A percentile compares a stretch with the other conserved stretches of the same genome.
Conservation (phyloP, 768 basidiomycete genomes). For the Kwoniella dejecticola region DNA sequence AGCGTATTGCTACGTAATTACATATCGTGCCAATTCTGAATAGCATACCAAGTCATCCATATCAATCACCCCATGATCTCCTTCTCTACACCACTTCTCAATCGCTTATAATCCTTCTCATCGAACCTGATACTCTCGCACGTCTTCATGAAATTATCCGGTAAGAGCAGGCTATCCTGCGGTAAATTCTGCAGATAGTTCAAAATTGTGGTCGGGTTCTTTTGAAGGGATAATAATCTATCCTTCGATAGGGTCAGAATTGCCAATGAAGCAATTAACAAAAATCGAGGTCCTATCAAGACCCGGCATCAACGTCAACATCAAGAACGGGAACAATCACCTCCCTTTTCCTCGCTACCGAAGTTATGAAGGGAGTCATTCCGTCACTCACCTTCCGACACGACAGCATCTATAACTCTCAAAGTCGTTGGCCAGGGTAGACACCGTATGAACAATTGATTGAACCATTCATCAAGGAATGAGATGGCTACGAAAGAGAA, state of each 20-base stretch:
- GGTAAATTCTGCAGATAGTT: conserved; percentile 40
- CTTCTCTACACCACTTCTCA: conserved; percentile 44
- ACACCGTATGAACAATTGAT: conserved; percentile 44
- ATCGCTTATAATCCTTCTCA: conserved; percentile 43
- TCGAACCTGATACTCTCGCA: conserved; percentile 42
- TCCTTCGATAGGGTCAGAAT: conserved; percentile 45
- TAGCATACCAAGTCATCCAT: too few relatives aligned
- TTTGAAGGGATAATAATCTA: conserved; percentile 35
- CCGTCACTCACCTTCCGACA: conserved; percentile 45
- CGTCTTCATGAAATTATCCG: conserved; percentile 47
- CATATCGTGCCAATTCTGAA: too few relatives aligned
- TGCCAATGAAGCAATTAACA: conserved; percentile 43
- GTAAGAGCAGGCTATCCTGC: conserved; percentile 42
- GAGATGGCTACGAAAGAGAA: conserved; percentile 29
- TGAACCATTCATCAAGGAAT: conserved; percentile 48
- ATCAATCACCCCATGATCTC: conserved; percentile 31
- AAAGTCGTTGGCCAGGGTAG: conserved; percentile 50
- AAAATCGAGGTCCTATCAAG: conserved; percentile 42
- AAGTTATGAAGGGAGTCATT: too few relatives aligned
- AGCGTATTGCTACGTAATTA: too few relatives aligned
- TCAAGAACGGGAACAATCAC: neutral
- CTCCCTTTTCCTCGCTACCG: neutral
- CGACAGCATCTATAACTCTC: conserved; percentile 45
- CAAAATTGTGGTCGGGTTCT: conserved; percentile 27
- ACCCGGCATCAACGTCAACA: too few relatives aligned